Evolutionary conservation across 768 basidiomycete species (phyloP).

Genomic region (Termitomyces sp.): DNA sequence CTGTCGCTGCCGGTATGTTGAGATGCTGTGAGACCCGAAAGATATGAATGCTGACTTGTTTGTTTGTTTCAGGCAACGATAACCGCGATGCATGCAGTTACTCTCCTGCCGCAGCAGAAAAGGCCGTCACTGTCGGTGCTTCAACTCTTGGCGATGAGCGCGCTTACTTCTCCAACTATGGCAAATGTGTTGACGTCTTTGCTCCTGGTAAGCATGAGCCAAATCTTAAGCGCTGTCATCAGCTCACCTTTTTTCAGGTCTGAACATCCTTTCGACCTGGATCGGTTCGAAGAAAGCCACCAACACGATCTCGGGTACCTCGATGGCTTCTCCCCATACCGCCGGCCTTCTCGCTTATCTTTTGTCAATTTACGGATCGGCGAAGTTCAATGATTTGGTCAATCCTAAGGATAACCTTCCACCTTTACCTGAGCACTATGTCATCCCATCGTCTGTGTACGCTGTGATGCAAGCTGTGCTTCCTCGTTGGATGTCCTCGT

Average conservation of each 20-base stretch:
- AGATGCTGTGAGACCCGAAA: not conserved
- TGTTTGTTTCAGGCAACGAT: slow-evolving; percentile 56
- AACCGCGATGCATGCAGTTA: slow-evolving; percentile 88
- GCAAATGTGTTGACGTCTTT: slow-evolving; percentile 89
- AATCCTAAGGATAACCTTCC: slow-evolving; percentile 33
- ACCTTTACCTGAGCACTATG: slow-evolving; percentile 30
- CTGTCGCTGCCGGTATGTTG: slow-evolving; percentile 88
- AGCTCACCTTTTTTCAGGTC: slow-evolving; percentile 30
- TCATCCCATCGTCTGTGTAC: slow-evolving; percentile 45
- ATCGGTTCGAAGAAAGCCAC: slow-evolving; percentile 58
- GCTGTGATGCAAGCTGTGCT: slow-evolving; percentile 50
- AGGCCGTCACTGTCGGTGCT: slow-evolving; percentile 94
- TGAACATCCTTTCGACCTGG: slow-evolving; percentile 90
- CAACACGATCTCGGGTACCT: slow-evolving; percentile 84
- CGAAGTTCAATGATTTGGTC: slow-evolving; percentile 53
- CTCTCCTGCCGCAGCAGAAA: slow-evolving; percentile 87
- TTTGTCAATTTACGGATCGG: slow-evolving; percentile 80
- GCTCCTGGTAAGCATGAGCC: slow-evolving; percentile 66
- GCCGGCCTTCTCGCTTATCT: slow-evolving; percentile 91
- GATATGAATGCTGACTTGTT: not conserved
- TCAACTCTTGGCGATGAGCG: slow-evolving; percentile 78
- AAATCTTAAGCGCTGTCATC: not conserved
- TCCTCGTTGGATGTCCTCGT: slow-evolving; percentile 53
- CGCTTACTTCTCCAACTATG: slow-evolving; percentile 92
- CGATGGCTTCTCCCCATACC: slow-evolving; percentile 93